Base-by-base conservation (phyloP, 805 yeast genomes). In the Starmerella ratchasimensis region DNA sequence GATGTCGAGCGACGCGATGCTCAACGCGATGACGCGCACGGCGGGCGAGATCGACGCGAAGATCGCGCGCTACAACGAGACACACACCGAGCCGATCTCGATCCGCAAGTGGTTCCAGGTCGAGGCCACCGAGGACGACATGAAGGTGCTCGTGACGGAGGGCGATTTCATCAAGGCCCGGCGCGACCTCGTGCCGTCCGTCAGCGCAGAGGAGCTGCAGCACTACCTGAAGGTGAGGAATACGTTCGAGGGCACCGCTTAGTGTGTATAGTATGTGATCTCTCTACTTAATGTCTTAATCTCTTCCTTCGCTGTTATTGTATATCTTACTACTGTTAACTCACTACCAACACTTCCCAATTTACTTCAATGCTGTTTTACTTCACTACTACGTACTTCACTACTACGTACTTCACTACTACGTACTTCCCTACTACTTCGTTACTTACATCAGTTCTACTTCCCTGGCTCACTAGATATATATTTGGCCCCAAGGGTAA, bases 81-180 rank as follows among this genome's bases (percentile, higher is more conserved):
- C 50, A 3, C 64, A 65, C 4, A 54, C 55, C 1, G 47, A 40
- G 5, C 65, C 64, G 3, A 67, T 81, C 0, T 72, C 80, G 6
- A 69, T 81, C 1, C 65, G 93, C 39, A 79, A 84, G 71, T 88
- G 96, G 95, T 83, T 90, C 57, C 94, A 84, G 48, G 74, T 77
- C 43, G 65, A 72, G 11, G 88, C 94, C 1, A 68, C 69, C 0
- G 61, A 65, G 3, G 69, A 67, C 1, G 96, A 88, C 52, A 65
- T 69, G 5, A 65, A 66, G 4, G 95, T 84, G 1, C 53, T 61
- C 14, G 96, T 88, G 2, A 62, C 64, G 16, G 67, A 66, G 62
- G 72, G 63, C 24, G 97, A 90, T 55, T 88, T 88, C 54, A 62
- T 61, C n/a, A 79, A 74, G 51, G 88, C 96, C 0, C 74, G 71